Evolutionary conservation across 345 rosid genomes (phyloP).

Genomic region (Limnanthes douglasii): DNA sequence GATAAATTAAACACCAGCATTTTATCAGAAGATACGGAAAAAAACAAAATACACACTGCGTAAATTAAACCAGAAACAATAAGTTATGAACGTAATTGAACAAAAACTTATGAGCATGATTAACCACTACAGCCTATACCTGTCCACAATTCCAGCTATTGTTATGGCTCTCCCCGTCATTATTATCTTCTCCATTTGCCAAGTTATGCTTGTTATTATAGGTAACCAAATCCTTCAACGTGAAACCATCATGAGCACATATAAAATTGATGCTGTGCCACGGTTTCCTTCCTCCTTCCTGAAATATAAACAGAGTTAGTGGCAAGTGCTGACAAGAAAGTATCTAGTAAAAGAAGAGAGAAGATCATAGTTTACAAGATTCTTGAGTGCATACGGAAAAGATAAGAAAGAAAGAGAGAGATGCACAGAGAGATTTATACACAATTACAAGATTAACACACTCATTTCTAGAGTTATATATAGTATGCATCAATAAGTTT

Average conservation of each 20-base stretch:
- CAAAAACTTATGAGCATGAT: background rate
- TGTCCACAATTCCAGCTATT: conserved; percentile 98
- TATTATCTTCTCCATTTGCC: conserved; percentile 93
- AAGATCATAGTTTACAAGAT: too few species aligned
- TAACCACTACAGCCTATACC: conserved; percentile 17
- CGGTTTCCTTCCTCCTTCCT: conserved; percentile 92
- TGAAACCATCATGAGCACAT: conserved; percentile 94
- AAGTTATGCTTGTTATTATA: conserved; percentile 80
- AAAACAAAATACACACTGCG: too few species aligned
- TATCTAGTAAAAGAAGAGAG: background rate
- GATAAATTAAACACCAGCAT: too few species aligned
- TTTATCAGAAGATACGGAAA: background rate
- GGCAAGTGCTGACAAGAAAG: background rate
- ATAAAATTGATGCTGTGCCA: conserved; percentile 91
- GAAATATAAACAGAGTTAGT: conserved; percentile 16
- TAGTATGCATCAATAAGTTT: too few species aligned
- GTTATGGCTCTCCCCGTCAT: conserved; percentile 85
- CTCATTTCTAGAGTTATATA: too few species aligned
- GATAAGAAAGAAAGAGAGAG: background rate
- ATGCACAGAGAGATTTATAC: background rate
- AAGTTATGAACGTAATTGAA: too few species aligned
- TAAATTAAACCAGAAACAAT: too few species aligned
- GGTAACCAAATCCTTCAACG: conserved; percentile 76
- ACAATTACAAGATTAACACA: background rate
- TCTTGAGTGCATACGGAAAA: too few species aligned